These are phyloP conservation scores for Ganoderma multipileum DNA, from an alignment of 1,284 basidiomycete species.

Conservation along the genomic window DNA sequence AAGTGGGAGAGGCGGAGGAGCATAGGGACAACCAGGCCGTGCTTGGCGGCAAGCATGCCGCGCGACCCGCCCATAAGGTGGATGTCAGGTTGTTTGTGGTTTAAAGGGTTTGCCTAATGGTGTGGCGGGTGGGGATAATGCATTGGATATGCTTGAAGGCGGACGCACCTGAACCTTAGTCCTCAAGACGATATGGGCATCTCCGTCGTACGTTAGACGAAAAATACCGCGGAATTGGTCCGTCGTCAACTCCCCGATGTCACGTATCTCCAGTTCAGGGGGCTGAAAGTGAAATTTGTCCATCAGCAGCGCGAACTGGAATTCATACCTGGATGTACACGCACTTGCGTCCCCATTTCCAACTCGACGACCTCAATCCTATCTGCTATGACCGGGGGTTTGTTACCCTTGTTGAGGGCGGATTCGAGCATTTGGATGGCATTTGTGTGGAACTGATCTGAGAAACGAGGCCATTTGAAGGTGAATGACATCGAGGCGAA, in stretches of 20 bases:
- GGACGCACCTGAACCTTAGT: conserved; percentile 91
- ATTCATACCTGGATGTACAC: conserved; percentile 33
- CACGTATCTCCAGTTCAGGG: conserved; percentile 95
- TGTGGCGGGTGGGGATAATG: neutral
- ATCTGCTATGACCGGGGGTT: conserved; percentile 97
- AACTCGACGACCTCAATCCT: conserved; percentile 97
- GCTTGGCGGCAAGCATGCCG: conserved; percentile 91
- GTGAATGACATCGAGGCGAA: conserved; percentile 87
- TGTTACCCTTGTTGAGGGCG: conserved; percentile 96
- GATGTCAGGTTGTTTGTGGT: conserved; percentile 87
- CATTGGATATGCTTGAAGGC: conserved; percentile 5
- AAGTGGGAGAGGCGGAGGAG: conserved; percentile 95
- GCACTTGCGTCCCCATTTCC: conserved; percentile 96
- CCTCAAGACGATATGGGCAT: conserved; percentile 94
- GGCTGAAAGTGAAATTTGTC: conserved; percentile 60
- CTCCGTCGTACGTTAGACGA: conserved; percentile 93
- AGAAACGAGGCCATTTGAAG: conserved; percentile 98
- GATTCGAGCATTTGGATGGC: conserved; percentile 94
- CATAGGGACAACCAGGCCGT: conserved; percentile 97
- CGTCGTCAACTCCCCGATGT: conserved; percentile 95
- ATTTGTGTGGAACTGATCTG: conserved; percentile 92
- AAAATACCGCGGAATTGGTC: conserved; percentile 99
- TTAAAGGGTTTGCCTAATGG: conserved; percentile 90
- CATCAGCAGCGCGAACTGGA: neutral
- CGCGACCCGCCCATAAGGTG: conserved; percentile 76